Base-by-base conservation (phyloP, 2,329 filamentous ascomycete species). In the Aspergillus oerlinghausenensis region DNA sequence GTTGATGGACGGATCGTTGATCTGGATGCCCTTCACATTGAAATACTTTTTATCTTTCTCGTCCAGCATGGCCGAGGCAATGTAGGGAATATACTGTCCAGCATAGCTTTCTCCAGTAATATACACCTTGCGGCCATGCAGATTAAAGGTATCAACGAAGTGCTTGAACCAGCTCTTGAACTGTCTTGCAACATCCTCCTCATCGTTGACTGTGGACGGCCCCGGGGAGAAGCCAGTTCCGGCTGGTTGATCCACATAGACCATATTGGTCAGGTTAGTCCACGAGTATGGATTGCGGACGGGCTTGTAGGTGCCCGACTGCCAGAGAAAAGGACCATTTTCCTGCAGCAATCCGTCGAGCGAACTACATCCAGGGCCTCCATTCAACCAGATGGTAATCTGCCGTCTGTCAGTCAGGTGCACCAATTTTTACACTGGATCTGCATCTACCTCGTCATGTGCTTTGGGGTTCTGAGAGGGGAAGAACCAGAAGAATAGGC, bases 121-220 rank as follows among this genome's bases (percentile, higher is more conserved):
- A 70, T 88, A 93, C 9, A 91, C 81, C 61, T 88, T 88, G 64
- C 82, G 84, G 11, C 82, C 81, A 21, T 88, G 80, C 65, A 90
- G 77, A n/a, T 74, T 77, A 63, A 92, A 92, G 0, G 85, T 85
- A 35, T 89, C 79, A 56, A 90, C 76, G 61, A 91, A 91, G 71
- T 89, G 88, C 73, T 85, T 85, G 80, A 86, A 92, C 75, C 91
- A 94, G 51, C 87, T 87, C 17, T 88, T 77, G 69, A 93, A 91
- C 63, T 92, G 83, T n/a, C 76, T 72, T 0, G 88, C 87, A 1
- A 88, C 79, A 61, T 91, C 88, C 29, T 84, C 81, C 62, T 90
- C 85, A 63, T 82, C 83, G 3, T 78, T 84, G 9, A 87, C 87
- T 0, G 82, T 88, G 3, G 84, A 78, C 0, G 74, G 82, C 14